A percentile compares a stretch with the other conserved stretches of the same genome.
Evolutionary conservation across 768 basidiomycete genomes (phyloP).

Genomic region (Amanita rimosa): DNA sequence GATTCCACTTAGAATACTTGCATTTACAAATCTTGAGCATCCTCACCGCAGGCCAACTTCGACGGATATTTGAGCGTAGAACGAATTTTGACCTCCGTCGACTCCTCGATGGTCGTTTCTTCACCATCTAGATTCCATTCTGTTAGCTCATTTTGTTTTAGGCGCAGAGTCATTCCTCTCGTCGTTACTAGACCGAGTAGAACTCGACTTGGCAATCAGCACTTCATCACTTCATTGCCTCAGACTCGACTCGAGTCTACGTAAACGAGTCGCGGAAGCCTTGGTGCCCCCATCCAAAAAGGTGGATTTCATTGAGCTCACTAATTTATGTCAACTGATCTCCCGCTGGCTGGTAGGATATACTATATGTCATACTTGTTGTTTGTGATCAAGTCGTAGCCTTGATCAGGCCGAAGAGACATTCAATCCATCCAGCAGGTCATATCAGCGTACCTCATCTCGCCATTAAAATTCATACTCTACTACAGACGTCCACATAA

Average conservation of each 20-base stretch:
- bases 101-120: conserved; percentile 46
- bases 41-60: conserved; percentile 76
- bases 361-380: conserved; percentile 85
- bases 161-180: conserved; percentile 78
- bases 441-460: conserved; percentile 8
- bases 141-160: conserved; percentile 15
- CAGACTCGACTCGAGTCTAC: conserved; percentile 53
- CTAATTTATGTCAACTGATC: neutral
- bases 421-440: conserved; percentile 93
- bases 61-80: conserved; percentile 76
- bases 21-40: conserved; percentile 90
- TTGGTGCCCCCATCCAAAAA: conserved; percentile 78
- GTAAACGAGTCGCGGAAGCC: conserved; percentile 68
- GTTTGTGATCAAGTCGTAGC: conserved; percentile 72
- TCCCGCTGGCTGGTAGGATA: conserved; percentile 42
- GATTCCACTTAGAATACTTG: conserved; percentile 89
- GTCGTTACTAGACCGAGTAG: conserved; percentile 57
- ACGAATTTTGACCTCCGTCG: conserved; percentile 87
- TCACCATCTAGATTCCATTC: neutral
- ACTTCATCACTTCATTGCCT: conserved; percentile 77
- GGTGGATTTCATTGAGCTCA: conserved; percentile 23
- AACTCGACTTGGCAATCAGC: conserved; percentile 72
- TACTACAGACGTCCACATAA: conserved; percentile 74
- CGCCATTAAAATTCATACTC: neutral
- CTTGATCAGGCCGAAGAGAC: conserved; percentile 80